Percentiles rank a stretch among this genome's conserved stretches.
Conservation (phyloP, 192 early-diverging fungal species). For the Backusella tuberculispora region DNA sequence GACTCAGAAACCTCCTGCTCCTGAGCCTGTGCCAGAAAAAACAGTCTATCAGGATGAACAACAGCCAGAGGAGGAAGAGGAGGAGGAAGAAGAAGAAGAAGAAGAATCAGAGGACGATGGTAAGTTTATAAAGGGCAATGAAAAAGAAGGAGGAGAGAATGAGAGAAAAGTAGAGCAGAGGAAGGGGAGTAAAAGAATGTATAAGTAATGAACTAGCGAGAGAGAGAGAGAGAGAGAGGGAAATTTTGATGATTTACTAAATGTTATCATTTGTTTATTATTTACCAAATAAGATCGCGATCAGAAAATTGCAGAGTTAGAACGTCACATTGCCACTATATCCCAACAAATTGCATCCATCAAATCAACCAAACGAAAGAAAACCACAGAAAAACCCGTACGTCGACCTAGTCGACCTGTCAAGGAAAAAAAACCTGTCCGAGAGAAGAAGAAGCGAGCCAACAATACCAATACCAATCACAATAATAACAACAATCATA, state of each 20-base stretch:
- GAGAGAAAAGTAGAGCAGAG: too few species aligned
- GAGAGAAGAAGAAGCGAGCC: slow-evolving; percentile 17
- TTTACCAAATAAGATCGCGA: slow-evolving; percentile 28
- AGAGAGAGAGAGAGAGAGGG: background rate
- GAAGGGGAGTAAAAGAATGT: too few species aligned
- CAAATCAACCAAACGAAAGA: slow-evolving; percentile 36
- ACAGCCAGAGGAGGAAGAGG: slow-evolving; percentile 23
- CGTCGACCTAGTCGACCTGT: slow-evolving; percentile 9
- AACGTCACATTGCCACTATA: slow-evolving; percentile 44
- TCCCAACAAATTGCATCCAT: slow-evolving; percentile 48
- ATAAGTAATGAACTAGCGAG: too few species aligned
- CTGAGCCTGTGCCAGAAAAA: slow-evolving; percentile 26
- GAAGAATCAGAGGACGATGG: slow-evolving; percentile 32
- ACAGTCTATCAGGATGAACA: background rate
- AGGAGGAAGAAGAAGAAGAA: slow-evolving; percentile 24
- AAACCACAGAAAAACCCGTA: slow-evolving; percentile 24
- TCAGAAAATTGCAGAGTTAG: slow-evolving; percentile 44
- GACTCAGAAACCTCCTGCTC: slow-evolving; percentile 44
- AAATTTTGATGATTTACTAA: background rate
- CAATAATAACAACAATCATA: background rate
- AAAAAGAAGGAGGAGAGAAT: background rate
- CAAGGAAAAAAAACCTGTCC: slow-evolving; percentile 16
- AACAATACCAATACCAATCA: slow-evolving; percentile 9
- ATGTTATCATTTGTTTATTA: too few species aligned
- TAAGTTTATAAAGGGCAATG: background rate